Conservation (phyloP, 495 filamentous ascomycete species). For the Staphylotrichum longicolle region DNA sequence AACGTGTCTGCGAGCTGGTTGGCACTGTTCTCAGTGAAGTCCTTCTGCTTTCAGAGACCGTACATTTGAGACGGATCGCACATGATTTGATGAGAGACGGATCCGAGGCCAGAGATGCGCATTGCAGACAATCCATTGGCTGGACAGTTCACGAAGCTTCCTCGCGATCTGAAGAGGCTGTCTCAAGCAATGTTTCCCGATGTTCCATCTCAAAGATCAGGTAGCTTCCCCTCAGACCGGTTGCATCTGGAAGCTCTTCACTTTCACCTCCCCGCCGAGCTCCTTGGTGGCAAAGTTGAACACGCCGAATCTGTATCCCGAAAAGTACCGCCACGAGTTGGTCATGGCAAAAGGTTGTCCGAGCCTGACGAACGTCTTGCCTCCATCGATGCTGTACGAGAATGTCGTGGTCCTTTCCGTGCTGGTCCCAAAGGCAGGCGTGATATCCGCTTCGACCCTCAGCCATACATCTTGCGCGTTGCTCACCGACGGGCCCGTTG, state of each 20-base stretch:
- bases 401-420: conserved; percentile 40
- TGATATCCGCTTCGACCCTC: conserved; percentile 43
- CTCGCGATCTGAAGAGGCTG: too few relatives aligned
- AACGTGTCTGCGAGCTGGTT: too few relatives aligned
- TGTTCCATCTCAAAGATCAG: too few relatives aligned
- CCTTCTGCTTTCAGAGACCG: neutral
- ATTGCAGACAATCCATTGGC: too few relatives aligned
- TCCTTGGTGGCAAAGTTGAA: conserved; percentile 58
- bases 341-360: conserved; percentile 44
- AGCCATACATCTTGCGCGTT: conserved; percentile 41
- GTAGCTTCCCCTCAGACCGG: neutral
- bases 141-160: too few relatives aligned
- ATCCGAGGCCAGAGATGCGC: too few relatives aligned
- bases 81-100: neutral
- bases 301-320: conserved; percentile 56
- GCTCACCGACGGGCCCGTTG: conserved; percentile 27
- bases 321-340: conserved; percentile 52
- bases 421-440: conserved; percentile 34
- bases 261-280: conserved; percentile 48
- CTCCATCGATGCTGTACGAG: conserved; percentile 53
- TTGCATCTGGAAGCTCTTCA: conserved; percentile 37
- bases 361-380: conserved; percentile 39
- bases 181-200: too few relatives aligned
- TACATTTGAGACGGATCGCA: neutral
- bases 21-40: too few relatives aligned